Evolutionary conservation across 495 filamentous ascomycete species (phyloP), one percentile per base, ranked within the genome.

Genomic region (Penicillium goetzii): DNA sequence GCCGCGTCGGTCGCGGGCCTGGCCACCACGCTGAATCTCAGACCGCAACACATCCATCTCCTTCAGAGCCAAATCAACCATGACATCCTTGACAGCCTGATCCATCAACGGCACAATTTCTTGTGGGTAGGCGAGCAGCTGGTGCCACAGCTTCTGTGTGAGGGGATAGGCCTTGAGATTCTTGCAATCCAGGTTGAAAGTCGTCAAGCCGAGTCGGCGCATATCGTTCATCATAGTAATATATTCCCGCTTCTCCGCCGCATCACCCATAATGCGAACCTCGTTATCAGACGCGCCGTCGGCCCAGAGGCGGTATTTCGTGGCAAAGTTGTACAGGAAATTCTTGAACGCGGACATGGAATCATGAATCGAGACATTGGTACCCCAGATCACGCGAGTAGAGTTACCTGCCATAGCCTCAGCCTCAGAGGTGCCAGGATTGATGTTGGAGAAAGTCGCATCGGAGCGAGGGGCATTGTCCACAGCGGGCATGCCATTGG

Each of bases 51-150:
- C 86, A 11, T 87, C 83, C 90, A 93, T 91, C 69, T 92, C 88
- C 59, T 90, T 89, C 55, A 89, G 84, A 8, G 96, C 90, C 58
- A 97, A 81, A 68, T 97, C 92, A 47, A 97, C 86, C 89, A 98
- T 96, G 21, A 90, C 83, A 77, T 99, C 93, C 72, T 97, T 96
- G 55, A 98, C 85, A 23, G 85, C 85, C 70, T 94, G 91, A 81
- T 99, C 96, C 91, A 99, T 96, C 51, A 99, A 81, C 2, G 93
- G 93, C 60, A 99, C 89, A 58, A 98, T 93, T 81, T 99, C 95
- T 67, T 91, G 91, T 0, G 95, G 95, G 69, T 97, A 98, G 25
- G 89, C 88, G 65, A 93, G 92, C 52, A 92, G 81, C 72, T 98
- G 96, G 74, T 97, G 92, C 91, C 93, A 99, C 56, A 99, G 81